Base-by-base conservation (phyloP, 495 filamentous ascomycete species). In the Penicillium parvum region DNA sequence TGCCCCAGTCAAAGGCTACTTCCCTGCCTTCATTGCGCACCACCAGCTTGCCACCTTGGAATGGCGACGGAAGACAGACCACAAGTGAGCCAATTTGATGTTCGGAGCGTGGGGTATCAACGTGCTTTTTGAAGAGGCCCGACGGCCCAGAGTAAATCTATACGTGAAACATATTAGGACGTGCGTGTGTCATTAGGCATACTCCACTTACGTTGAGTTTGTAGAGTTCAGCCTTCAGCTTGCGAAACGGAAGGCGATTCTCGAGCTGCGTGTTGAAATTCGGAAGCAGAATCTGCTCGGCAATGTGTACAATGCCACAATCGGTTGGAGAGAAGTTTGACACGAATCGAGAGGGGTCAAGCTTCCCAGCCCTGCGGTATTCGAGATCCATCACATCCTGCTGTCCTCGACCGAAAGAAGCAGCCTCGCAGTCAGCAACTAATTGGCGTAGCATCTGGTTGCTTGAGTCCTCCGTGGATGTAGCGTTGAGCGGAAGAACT, bases 41-140 rank as follows among this genome's bases (percentile, higher is more conserved):
- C 4, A 29, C n/a, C 21, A 63, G 27, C 2, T 39, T 45, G 2
- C 63, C 57, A 18, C 74, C 75, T 47, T 67, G n/a, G 50, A 74
- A 68, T 0, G 40, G 9, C n/a, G 50, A 53, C 2, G 77, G 78
- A 0, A 82, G 52, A 40, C 66, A 72, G 3, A 81, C 70, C 0
- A 82, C 76, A 5, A 83, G 63, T 0, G 73, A 77, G 5, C 74
- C 78, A 39, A 81, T 74, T 32, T 82, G 74, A 2, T 41, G 45
- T 2, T 39, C 27, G 3, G 63, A 66, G 0, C 72, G 64, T 0
- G 78, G 76, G 0, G 77, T 83, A 42, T 82, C 75, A 21, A 82
- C 73, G 49, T 82, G 74, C 2, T 68, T 44, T 16, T 60, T 59
- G 59, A 82, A 80, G 5, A 61, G 52, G 0, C 76, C 79, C 0